phyloP scores from a whole-genome alignment of 2,329 filamentous ascomycete genomes.

The Fusarium sp. region DNA sequence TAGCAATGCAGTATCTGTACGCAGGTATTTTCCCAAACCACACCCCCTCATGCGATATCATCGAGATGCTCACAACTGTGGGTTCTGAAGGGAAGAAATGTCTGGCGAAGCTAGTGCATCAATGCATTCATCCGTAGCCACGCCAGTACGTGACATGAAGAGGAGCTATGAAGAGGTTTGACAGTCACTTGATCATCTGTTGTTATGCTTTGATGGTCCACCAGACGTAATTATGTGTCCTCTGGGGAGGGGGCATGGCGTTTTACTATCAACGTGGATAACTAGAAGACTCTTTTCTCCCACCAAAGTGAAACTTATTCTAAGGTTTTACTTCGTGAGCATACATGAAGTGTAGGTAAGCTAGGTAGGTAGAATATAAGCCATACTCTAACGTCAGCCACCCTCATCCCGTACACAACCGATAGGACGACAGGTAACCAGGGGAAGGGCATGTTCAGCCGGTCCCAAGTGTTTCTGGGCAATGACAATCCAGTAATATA shows the following conservation, averaged over 20 bases:
- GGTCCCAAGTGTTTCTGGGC: background rate
- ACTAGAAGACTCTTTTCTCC: background rate
- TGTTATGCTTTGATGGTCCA: background rate
- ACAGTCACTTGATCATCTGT: background rate
- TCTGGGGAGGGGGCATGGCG: background rate
- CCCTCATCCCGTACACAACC: background rate
- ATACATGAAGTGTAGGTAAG: background rate
- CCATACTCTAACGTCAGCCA: background rate
- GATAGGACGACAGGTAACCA: background rate
- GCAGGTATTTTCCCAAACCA: background rate
- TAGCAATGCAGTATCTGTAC: background rate
- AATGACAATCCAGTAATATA: background rate
- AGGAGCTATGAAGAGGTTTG: background rate
- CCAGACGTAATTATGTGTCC: background rate
- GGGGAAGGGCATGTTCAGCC: background rate
- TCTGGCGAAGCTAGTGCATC: background rate
- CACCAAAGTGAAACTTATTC: background rate
- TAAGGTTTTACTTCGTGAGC: background rate
- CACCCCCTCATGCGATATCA: background rate
- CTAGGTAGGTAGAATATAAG: background rate
- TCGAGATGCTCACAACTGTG: background rate
- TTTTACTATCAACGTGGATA: background rate
- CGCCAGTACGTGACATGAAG: background rate
- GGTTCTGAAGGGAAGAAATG: background rate
- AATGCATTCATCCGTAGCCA: slow-evolving; percentile 6